These are phyloP conservation scores for Solanum gracilifrons DNA, from an alignment of 257 asterid species.

Conservation along the genomic window DNA sequence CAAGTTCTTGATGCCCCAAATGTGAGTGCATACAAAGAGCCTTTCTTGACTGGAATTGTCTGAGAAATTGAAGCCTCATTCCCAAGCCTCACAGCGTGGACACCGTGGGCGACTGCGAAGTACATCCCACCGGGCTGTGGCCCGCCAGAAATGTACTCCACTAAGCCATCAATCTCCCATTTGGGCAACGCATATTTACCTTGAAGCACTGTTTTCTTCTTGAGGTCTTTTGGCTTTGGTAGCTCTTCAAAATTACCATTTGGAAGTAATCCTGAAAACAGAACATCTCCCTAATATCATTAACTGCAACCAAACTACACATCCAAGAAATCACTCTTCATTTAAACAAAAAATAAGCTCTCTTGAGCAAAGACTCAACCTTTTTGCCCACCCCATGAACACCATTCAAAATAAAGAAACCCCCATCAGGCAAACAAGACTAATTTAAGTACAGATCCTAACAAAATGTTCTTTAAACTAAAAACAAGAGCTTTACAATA, in stretches of 20 bases:
- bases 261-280: slow-evolving; percentile 51
- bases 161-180: slow-evolving; percentile 74
- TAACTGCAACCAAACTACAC: neutral
- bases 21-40: slow-evolving; percentile 72
- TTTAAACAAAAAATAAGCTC: neutral
- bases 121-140: slow-evolving; percentile 95
- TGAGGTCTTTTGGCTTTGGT: slow-evolving; percentile 44
- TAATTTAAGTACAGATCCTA: neutral
- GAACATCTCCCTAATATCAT: neutral
- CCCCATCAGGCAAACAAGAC: neutral
- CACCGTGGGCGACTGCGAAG: slow-evolving; percentile 75
- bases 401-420: neutral
- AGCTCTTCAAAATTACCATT: slow-evolving; percentile 77
- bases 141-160: slow-evolving; percentile 85
- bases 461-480: neutral
- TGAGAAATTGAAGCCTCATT: slow-evolving; percentile 82
- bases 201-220: slow-evolving; percentile 39
- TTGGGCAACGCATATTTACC: slow-evolving; percentile 56
- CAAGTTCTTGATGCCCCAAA: slow-evolving; percentile 87
- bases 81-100: slow-evolving; percentile 86
- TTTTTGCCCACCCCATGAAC: neutral
- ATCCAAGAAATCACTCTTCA: neutral
- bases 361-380: neutral
- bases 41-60: slow-evolving; percentile 46
- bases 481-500: neutral